phyloP scores from a whole-genome alignment of 371 early-diverging fungal species.

The Mortierella sp. region DNA sequence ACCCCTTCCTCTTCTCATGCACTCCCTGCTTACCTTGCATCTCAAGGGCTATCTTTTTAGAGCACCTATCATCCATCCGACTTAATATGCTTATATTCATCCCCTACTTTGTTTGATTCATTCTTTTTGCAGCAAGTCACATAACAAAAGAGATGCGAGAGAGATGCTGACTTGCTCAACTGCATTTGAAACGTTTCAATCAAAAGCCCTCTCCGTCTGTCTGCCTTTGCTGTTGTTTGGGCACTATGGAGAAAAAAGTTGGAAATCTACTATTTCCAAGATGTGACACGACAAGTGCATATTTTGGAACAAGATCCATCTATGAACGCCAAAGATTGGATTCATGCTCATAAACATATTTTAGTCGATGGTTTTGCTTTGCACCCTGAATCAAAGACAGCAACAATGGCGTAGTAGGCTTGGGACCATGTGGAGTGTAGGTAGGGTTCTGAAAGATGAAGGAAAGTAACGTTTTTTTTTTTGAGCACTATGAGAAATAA shows the following conservation, averaged over 20 bases:
- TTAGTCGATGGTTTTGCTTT: neutral
- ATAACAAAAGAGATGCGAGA: neutral
- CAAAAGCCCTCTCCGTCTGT: neutral
- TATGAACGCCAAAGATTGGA: neutral
- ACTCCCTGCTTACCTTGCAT: neutral
- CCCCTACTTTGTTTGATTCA: neutral
- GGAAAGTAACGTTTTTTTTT: neutral
- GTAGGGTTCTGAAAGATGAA: neutral
- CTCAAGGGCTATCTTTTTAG: neutral
- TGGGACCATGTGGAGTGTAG: neutral
- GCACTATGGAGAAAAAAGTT: neutral
- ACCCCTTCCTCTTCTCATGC: no score
- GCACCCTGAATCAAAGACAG: neutral
- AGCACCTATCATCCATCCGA: neutral
- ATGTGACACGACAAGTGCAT: neutral
- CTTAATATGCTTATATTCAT: no score
- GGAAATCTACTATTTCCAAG: neutral
- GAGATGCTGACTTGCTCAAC: neutral
- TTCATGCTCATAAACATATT: neutral
- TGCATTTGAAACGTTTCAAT: constrained; percentile 9
- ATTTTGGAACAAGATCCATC: neutral
- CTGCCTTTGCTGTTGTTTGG: neutral
- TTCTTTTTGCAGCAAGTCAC: no score
- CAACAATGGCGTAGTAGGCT: neutral
- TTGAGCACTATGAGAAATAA: neutral